Evolutionary conservation across 2,329 filamentous ascomycete species (phyloP).

Genomic region (Cadophora sp.): DNA sequence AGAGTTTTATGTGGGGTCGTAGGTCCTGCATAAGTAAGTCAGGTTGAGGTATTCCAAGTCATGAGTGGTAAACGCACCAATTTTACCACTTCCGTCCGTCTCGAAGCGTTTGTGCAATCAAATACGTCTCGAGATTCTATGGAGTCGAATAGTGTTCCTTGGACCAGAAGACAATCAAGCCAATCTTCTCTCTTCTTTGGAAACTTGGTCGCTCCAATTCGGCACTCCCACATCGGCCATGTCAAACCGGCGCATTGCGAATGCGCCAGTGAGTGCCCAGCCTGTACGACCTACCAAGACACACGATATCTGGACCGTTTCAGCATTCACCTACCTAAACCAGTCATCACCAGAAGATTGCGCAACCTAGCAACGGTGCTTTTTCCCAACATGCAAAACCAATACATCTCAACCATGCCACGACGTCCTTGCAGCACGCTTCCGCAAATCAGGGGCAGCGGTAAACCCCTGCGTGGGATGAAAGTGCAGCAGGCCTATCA

Average conservation of each 20-base stretch:
- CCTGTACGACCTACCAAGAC: not conserved
- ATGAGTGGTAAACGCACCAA: no score
- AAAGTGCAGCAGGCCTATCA: conserved; percentile 9
- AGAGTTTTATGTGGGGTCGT: no score
- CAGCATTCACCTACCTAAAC: not conserved
- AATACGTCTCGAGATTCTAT: no score
- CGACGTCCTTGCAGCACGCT: not conserved
- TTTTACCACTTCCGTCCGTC: no score
- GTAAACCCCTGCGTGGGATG: conserved; percentile 6
- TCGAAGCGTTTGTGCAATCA: no score
- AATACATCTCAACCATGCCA: conserved; percentile 9
- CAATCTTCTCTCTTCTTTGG: no score
- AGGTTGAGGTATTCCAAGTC: no score
- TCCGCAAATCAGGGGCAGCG: conserved; percentile 3
- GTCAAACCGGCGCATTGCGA: not conserved
- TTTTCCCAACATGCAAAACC: conserved; percentile 7
- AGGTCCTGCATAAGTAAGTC: no score
- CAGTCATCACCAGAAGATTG: not conserved
- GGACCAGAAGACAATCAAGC: no score
- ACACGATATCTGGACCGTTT: not conserved
- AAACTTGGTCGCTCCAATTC: not conserved
- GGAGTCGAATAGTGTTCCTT: no score
- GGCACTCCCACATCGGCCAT: not conserved
- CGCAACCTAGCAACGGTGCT: not conserved
- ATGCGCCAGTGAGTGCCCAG: not conserved